A percentile compares a stretch with the other conserved stretches of the same genome.
phyloP scores from a whole-genome alignment of 441 rosid species.

The Croton laevigatus region DNA sequence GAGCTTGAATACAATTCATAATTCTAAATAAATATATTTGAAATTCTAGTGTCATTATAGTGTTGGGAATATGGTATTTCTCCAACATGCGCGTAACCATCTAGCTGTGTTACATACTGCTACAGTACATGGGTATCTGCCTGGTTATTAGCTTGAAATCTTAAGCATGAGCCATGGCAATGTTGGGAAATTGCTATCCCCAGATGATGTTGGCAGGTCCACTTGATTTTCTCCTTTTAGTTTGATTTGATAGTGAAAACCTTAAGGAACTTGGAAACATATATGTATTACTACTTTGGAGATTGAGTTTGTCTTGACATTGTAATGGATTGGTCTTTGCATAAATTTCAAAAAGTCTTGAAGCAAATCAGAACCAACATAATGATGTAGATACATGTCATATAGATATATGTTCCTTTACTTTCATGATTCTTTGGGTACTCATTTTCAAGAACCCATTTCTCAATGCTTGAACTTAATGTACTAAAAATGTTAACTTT shows the following conservation, averaged over 20 bases:
- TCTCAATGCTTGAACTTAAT: constrained; percentile 3
- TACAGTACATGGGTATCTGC: not conserved
- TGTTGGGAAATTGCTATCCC: not conserved
- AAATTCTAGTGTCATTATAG: not conserved
- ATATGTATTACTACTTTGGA: not conserved
- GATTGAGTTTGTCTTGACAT: not conserved
- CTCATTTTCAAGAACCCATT: not conserved
- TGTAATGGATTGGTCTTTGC: not conserved
- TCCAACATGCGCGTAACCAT: not conserved
- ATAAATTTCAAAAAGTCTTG: not conserved
- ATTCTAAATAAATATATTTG: not conserved
- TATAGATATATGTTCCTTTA: not conserved
- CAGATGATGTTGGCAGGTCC: not conserved
- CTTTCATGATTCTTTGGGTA: not conserved
- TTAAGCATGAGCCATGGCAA: not conserved
- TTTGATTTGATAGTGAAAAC: not conserved
- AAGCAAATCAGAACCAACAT: not conserved
- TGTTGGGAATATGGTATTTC: not conserved
- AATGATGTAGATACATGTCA: not conserved
- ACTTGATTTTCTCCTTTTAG: too few relatives aligned
- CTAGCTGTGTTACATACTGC: not conserved
- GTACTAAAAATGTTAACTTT: constrained; percentile 3
- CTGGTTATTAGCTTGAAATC: not conserved
- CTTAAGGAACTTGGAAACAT: constrained; percentile 1
- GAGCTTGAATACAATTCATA: not conserved